These are phyloP conservation scores for Austroboletus rostrupii DNA, from an alignment of 1,284 basidiomycete genomes.

Conservation along the genomic window DNA sequence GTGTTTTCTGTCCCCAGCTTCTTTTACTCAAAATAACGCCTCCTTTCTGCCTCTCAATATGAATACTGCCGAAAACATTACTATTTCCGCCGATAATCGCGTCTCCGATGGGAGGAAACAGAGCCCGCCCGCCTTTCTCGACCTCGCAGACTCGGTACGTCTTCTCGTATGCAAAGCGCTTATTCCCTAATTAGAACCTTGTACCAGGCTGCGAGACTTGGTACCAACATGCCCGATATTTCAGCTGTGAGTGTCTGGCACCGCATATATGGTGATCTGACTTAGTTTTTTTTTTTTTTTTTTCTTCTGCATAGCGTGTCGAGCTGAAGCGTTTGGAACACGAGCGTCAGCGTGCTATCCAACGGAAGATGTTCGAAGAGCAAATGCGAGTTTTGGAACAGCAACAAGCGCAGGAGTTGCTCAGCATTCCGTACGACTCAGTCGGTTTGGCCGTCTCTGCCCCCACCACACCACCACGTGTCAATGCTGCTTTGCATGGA, in stretches of 20 bases:
- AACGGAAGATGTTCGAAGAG: slow-evolving; percentile 88
- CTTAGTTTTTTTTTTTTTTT: not conserved
- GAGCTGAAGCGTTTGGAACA: slow-evolving; percentile 89
- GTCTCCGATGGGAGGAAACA: slow-evolving; percentile 70
- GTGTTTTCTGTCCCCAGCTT: slow-evolving; percentile 50
- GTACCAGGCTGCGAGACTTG: slow-evolving; percentile 69
- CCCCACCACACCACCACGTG: slow-evolving; percentile 77
- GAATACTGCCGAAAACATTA: slow-evolving; percentile 66
- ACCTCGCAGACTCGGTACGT: slow-evolving; percentile 84
- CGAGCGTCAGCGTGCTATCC: slow-evolving; percentile 79
- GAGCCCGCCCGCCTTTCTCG: slow-evolving; percentile 83
- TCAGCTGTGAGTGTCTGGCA: slow-evolving; percentile 59
- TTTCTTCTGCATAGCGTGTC: slow-evolving; percentile 54
- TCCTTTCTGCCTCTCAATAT: slow-evolving; percentile 44
- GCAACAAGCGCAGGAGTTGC: slow-evolving; percentile 82
- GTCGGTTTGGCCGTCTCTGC: slow-evolving; percentile 67
- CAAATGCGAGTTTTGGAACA: slow-evolving; percentile 91
- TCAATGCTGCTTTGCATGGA: slow-evolving; percentile 58
- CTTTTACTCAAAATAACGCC: slow-evolving; percentile 51
- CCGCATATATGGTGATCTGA: slow-evolving; percentile 6
- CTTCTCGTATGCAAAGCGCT: slow-evolving; percentile 16
- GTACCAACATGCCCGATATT: slow-evolving; percentile 78
- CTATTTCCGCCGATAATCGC: slow-evolving; percentile 65
- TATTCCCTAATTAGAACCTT: slow-evolving; percentile 15
- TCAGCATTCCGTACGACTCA: slow-evolving; percentile 66